Evolutionary conservation across 352 stramenopile genomes (phyloP).

Genomic region (Pseudoperonospora humuli): DNA sequence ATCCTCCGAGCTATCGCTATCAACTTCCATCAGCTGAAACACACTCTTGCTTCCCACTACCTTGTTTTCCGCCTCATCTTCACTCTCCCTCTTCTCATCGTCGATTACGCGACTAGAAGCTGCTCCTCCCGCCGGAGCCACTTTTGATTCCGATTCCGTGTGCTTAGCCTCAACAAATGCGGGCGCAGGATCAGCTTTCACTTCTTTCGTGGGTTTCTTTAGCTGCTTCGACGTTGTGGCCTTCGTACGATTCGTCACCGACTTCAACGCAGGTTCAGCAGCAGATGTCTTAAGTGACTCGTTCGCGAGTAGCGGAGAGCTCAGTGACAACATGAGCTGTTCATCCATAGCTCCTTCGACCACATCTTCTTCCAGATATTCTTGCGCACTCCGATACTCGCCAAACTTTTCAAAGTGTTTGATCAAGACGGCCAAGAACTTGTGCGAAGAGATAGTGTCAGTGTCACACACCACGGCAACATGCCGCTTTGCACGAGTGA

Average conservation of each 20-base stretch:
- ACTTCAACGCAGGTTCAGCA: neutral
- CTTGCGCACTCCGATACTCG: conserved; percentile 84
- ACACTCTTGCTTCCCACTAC: conserved; percentile 18
- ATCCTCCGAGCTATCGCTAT: conserved; percentile 27
- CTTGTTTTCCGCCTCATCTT: conserved; percentile 21
- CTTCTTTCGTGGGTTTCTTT: conserved; percentile 8
- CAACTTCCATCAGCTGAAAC: conserved; percentile 37
- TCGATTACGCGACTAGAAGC: neutral
- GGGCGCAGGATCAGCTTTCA: neutral
- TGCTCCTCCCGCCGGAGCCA: neutral
- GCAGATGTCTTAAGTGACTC: neutral
- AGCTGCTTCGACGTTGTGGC: conserved; percentile 5
- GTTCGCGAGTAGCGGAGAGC: neutral
- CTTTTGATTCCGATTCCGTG: neutral
- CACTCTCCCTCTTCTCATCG: conserved; percentile 7
- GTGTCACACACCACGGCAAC: conserved; percentile 92
- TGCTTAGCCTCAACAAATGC: conserved; percentile 2
- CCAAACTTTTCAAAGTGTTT: conserved; percentile 91
- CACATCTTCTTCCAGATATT: conserved; percentile 64
- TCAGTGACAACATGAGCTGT: conserved; percentile 6
- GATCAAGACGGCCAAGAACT: conserved; percentile 87
- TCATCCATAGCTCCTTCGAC: conserved; percentile 30
- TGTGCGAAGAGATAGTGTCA: conserved; percentile 87
- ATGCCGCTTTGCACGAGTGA: conserved; percentile 94
- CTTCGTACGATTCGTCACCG: conserved; percentile 2